phyloP scores from a whole-genome alignment of 257 asterid genomes.

The Sherardia arvensis region DNA sequence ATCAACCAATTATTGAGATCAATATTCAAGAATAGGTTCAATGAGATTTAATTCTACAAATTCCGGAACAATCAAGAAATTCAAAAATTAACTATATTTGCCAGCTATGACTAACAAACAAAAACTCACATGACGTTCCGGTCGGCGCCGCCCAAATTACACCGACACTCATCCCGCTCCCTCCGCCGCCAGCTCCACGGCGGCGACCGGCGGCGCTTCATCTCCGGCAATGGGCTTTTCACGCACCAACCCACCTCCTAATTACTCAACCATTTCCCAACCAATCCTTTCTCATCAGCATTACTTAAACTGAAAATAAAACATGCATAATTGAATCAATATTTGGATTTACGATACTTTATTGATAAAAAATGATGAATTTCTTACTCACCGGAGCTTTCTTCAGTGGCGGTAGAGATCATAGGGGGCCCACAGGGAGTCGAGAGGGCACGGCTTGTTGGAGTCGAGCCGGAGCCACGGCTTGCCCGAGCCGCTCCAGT shows the following conservation, averaged over 20 bases:
- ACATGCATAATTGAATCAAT: not conserved
- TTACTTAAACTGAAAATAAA: not conserved
- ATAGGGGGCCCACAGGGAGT: constrained; percentile 71
- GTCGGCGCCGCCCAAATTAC: not conserved
- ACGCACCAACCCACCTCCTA: not conserved
- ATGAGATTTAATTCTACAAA: not conserved
- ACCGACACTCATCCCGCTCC: not conserved
- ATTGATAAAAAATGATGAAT: constrained; percentile 10
- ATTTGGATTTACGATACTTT: too few species aligned
- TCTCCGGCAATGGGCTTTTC: not conserved
- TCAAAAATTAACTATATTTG: not conserved
- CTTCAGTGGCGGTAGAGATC: constrained; percentile 44
- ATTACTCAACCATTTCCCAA: not conserved
- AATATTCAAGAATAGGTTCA: not conserved
- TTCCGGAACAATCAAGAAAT: not conserved
- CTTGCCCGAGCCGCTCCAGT: constrained; percentile 94
- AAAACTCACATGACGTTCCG: not conserved
- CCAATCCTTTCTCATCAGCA: not conserved
- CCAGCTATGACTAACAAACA: not conserved
- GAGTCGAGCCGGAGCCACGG: constrained; percentile 91
- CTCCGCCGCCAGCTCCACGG: not conserved
- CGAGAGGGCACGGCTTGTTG: constrained; percentile 66
- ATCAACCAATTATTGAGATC: not conserved
- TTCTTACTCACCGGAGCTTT: constrained; percentile 49
- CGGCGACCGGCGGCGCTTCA: not conserved